Percentiles rank a stretch among this genome's conserved stretches.
Conservation (phyloP, 179 eudicot genomes). For the Silene noctiflora region DNA sequence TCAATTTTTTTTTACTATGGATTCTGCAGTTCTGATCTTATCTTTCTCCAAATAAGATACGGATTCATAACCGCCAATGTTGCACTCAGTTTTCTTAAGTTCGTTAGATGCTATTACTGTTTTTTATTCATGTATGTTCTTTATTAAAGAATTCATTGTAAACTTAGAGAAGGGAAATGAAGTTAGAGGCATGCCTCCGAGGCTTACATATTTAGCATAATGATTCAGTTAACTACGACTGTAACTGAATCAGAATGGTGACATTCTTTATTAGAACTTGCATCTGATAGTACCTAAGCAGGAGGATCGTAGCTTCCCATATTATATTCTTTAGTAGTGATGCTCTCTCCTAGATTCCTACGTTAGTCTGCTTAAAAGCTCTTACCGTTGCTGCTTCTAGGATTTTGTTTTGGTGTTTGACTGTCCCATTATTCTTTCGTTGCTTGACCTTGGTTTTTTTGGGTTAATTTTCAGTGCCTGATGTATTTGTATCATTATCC, state of each 20-base stretch:
- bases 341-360: background rate
- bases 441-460: constrained; percentile 19
- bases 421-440: background rate
- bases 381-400: constrained; percentile 1
- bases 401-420: constrained; percentile 14
- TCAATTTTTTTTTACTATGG: background rate
- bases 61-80: background rate
- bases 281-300: constrained; percentile 1
- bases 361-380: constrained; percentile 3
- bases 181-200: background rate
- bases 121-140: background rate
- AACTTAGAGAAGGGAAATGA: background rate
- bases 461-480: constrained; percentile 64
- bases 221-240: background rate
- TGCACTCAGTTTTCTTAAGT: constrained; percentile 7
- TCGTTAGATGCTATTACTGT: background rate
- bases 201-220: background rate
- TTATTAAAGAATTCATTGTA: background rate
- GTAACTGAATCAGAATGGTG: background rate
- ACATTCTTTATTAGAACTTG: background rate
- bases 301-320: background rate
- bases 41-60: background rate
- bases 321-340: background rate
- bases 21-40: background rate
- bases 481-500: constrained; percentile 98